Evolutionary conservation across 1,139 yeast genomes (phyloP), one percentile per base, ranked within the genome.

Genomic region (Kodamaea alishanica): DNA sequence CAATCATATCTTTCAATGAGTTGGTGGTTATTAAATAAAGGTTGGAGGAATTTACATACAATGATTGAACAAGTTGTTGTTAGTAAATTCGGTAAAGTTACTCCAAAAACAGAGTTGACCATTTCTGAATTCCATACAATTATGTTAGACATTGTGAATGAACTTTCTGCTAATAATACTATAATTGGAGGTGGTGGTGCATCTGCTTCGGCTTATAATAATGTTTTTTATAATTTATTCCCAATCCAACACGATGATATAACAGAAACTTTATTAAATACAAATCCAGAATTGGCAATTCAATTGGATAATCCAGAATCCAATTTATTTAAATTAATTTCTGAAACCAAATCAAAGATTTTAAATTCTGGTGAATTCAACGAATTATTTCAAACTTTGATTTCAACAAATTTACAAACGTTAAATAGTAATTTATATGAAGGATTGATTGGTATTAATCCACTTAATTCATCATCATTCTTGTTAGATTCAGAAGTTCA

Each of bases 21-120:
- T 49, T 92, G 97, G 97, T 92, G 97, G 96, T 64, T 92, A 37
- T 70, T 92, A 42, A 89, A 92, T 60, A 77, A 81, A 49, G 97
- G 97, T 1, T 88, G 94, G 92, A 56, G 68, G 28, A 68, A 70
- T 35, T 64, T 84, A 37, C 73, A 78, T 35, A 67, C 72, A 34
- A 61, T 73, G 28, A 77, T 88, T 26, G 79, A 79, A 52, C 59
- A 61, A 1, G 68, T 77, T 5, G 94, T 90, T 3, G 67, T 66
- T 28, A 69, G 69, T 27, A 81, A 80, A 30, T 88, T 89, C 58
- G 76, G 71, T 23, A 67, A 67, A 15, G 67, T 86, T 29, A 81
- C 79, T 49, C 95, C 96, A 27, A 76, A 89, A 48, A 77, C 84
- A 22, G 90, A 83, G 49, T 61, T 89, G 38, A 63, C 83, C 1